phyloP scores from a whole-genome alignment of 257 asterid genomes.

The Rubia yunnanensis region DNA sequence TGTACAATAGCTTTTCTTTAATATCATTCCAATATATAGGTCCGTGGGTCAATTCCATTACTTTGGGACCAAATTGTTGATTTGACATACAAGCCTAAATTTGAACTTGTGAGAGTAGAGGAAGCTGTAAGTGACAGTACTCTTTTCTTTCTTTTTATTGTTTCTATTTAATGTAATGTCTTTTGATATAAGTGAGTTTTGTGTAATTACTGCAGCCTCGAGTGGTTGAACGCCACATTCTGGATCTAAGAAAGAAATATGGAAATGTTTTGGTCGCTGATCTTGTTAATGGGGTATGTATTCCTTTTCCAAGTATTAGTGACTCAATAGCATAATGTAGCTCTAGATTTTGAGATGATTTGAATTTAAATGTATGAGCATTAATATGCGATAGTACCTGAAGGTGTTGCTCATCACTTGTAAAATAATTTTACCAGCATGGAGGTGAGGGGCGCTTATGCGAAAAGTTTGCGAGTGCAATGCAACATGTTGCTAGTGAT shows the following conservation, averaged over 20 bases:
- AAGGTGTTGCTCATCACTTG: slow-evolving; percentile 6
- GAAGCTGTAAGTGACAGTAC: slow-evolving; percentile 57
- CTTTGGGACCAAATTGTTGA: slow-evolving; percentile 97
- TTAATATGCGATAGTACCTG: background rate
- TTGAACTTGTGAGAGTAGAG: slow-evolving; percentile 45
- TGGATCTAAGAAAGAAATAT: slow-evolving; percentile 67
- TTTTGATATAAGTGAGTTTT: slow-evolving; percentile 17
- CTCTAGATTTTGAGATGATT: background rate
- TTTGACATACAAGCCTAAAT: slow-evolving; percentile 82
- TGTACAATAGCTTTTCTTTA: background rate
- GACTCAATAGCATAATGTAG: background rate
- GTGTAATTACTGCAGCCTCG: slow-evolving; percentile 44
- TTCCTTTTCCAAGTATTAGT: background rate
- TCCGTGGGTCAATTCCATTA: slow-evolving; percentile 92
- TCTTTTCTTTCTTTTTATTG: slow-evolving; percentile 11
- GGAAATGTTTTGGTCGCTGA: slow-evolving; percentile 79
- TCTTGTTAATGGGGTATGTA: slow-evolving; percentile 68
- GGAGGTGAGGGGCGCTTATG: slow-evolving; percentile 82
- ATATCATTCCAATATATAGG: slow-evolving; percentile 32
- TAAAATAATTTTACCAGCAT: slow-evolving; percentile 33
- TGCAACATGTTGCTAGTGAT: slow-evolving; percentile 53
- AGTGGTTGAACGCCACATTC: slow-evolving; percentile 73
- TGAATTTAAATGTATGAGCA: background rate
- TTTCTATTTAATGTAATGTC: background rate
- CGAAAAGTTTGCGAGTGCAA: slow-evolving; percentile 52